phyloP scores from a whole-genome alignment of 164 flowering plant genomes.

The Akebia trifoliata region DNA sequence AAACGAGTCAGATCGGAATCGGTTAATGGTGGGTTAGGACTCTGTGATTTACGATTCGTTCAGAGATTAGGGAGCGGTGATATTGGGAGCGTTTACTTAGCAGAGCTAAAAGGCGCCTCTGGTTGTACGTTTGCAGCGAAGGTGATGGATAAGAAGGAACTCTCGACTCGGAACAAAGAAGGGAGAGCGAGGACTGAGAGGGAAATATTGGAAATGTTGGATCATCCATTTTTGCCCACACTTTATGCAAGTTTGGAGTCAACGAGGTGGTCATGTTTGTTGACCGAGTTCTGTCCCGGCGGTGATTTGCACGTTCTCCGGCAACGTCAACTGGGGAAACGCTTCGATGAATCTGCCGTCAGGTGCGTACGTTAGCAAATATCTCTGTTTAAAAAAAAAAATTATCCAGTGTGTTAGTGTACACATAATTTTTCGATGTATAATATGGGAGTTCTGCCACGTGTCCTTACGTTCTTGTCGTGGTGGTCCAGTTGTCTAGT shows the following conservation, averaged over 20 bases:
- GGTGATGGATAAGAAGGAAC: conserved; percentile 69
- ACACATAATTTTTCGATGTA: background rate
- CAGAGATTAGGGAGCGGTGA: conserved; percentile 73
- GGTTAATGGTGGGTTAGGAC: conserved; percentile 19
- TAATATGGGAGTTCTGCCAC: background rate
- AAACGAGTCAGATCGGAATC: conserved; percentile 26
- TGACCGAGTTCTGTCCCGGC: conserved; percentile 88
- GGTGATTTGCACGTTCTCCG: conserved; percentile 81
- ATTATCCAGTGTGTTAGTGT: background rate
- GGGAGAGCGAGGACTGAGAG: conserved; percentile 58
- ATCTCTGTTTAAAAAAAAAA: background rate
- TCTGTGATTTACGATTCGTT: conserved; percentile 54
- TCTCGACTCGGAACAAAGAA: conserved; percentile 50
- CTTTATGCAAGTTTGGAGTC: conserved; percentile 53
- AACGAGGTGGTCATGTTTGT: conserved; percentile 48
- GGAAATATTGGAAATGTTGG: conserved; percentile 56
- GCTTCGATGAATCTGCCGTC: conserved; percentile 59
- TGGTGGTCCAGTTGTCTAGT: no score
- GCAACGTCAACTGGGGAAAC: conserved; percentile 53
- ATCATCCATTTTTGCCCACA: conserved; percentile 76
- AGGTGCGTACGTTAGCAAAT: conserved; percentile 38
- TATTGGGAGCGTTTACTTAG: conserved; percentile 76
- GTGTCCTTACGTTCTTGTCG: no score
- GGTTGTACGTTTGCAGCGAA: conserved; percentile 54
- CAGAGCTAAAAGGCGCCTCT: conserved; percentile 35